Evolutionary conservation across 306 rosid species (phyloP), one percentile per base, ranked within the genome.

Genomic region (Pachyrhizus erosus): DNA sequence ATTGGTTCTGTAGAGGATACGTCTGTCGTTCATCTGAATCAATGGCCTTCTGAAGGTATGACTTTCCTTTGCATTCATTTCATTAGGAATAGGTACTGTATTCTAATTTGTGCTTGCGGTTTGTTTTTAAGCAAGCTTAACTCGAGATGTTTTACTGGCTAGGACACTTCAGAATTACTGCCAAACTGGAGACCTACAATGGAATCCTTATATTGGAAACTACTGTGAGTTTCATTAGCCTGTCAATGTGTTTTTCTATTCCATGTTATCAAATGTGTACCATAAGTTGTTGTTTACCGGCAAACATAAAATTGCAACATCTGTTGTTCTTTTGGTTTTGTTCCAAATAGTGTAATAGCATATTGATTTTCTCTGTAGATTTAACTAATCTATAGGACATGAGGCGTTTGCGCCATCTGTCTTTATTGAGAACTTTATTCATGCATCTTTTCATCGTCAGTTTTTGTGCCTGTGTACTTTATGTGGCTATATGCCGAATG

Each of bases 1-100:
- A 80, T 95, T 78, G 98, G 98, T 29, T 73, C 92, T 84, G 21
- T 91, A 69, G 94, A 73, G 60, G 94, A 91, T 24, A 62, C n/a
- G 62, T 34, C 75, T 9, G 70, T 74, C 81, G 66, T 1, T 65
- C 27, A 73, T 62, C 84, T 91, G 42, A 94, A 95, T 86, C 97
- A 91, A 83, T 95, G 98, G 98, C 98, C 98, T 78, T 80, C 92
- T 52, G 61, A 86, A 78, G 98, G 98, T 95, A 76, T 84, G 55
- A 4, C 49, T 66, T 52, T 65, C 33, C 60, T 39, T 60, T 74
- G 58, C 42, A 46, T 43, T 74, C 26, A 58, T 37, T 74, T 48
- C 12, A 21, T 79, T 29, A 29, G 71, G 71, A 60, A 29, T 11
- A 15, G 3, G 18, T 2, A 10, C 42, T 64, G 39, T n/a, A 34